Evolutionary conservation across 83 land plant genomes (phyloP), one percentile per base, ranked within the genome.

Genomic region (Thuja plicata): DNA sequence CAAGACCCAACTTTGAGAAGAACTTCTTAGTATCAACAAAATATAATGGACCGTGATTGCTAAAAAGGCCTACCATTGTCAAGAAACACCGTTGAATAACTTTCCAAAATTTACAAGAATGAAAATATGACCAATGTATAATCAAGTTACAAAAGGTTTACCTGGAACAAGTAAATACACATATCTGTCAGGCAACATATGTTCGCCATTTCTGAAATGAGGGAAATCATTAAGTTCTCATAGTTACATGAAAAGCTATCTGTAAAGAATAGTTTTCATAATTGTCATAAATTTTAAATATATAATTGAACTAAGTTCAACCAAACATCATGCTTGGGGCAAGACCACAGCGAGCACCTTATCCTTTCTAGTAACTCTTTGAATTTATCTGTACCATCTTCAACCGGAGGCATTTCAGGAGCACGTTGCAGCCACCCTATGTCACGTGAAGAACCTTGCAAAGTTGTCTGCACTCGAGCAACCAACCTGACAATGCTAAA

Each of bases 371-470:
- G 90, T 41, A 95, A 87, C 90, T 94, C 96, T 45, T 79, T 55
- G 45, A 95, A 97, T 83, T 95, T 92, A 38, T 93, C 88, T 12
- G 99, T 96, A 73, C 95, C 95, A 93, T 98, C 98, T 92, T 97
- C 96, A 85, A 96, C 97, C 54, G 96, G 96, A 70, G 95, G 96
- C 91, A 94, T 90, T 21, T 60, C 91, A 34, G 95, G 88, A 46
- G 41, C 93, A 78, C 91, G 89, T 88, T 93, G 95, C 38, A 98
- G 91, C 99, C 99, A 98, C 66, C 99, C 99, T 76, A 98, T 98
- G 88, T 98, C 99, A 86, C 97, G 95, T 57, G 96, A 95, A 87
- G 99, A 98, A 24, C 99, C 99, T 89, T 90, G 95, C 86, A 98
- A 91, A 45, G 99, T 97, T 45, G 92, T 94, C 90, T 94, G 92